Percentiles rank a stretch among this genome's conserved stretches.
phyloP scores from a whole-genome alignment of 768 basidiomycete genomes.

The Termitomyces sp. region DNA sequence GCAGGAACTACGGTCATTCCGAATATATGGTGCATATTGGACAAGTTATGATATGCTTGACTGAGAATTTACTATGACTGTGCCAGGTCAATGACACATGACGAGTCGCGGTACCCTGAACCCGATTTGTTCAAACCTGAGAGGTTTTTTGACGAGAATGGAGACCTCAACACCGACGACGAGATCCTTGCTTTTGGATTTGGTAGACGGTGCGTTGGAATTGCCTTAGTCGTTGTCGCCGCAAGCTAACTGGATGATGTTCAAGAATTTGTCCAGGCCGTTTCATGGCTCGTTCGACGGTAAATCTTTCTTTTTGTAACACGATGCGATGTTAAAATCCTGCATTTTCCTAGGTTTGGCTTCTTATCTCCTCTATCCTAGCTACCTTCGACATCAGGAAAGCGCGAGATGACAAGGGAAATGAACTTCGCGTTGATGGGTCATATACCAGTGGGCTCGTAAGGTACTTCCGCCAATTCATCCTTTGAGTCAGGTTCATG shows the following conservation, averaged over 20 bases:
- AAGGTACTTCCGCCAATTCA: background rate
- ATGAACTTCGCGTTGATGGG: background rate
- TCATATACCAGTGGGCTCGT: background rate
- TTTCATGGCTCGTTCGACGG: background rate
- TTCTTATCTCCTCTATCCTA: too few species aligned
- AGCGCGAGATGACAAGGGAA: background rate
- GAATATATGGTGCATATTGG: background rate
- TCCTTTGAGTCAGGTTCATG: background rate
- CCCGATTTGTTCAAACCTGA: constrained; percentile 10
- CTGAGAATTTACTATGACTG: background rate
- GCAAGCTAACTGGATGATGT: background rate
- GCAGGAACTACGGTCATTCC: background rate
- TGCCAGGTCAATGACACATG: background rate
- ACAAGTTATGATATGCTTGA: background rate
- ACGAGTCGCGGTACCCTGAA: constrained; percentile 2
- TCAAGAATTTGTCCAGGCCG: background rate
- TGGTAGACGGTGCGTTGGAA: constrained; percentile 6
- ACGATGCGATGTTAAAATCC: background rate
- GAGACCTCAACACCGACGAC: background rate
- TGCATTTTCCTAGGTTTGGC: too few species aligned
- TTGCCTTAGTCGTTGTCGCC: background rate
- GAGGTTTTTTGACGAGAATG: constrained; percentile 9
- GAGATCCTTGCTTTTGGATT: constrained; percentile 3
- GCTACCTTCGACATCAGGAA: background rate
- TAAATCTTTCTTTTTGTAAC: background rate